phyloP scores from a whole-genome alignment of 2,329 filamentous ascomycete species.

The Pseudocercospora crystallina region DNA sequence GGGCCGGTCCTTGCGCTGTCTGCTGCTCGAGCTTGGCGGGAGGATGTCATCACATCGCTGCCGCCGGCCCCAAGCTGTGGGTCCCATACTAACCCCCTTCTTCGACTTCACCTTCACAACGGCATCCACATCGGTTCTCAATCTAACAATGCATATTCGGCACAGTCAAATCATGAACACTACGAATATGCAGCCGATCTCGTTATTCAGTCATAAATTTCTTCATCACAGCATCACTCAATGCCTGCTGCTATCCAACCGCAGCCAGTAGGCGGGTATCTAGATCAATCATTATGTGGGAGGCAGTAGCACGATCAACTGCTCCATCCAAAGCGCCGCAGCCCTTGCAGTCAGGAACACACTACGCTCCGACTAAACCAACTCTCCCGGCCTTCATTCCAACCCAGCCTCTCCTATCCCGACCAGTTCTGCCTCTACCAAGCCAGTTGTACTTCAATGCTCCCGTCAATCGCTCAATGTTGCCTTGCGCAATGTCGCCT shows the following conservation, averaged over 20 bases:
- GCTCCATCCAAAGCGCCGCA: neutral
- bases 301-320: neutral
- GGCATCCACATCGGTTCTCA: too few relatives aligned
- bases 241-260: neutral
- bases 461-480: conserved; percentile 79
- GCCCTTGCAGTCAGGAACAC: conserved; percentile 7
- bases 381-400: conserved; percentile 55
- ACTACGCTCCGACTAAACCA: conserved; percentile 30
- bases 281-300: neutral
- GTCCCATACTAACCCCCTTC: too few relatives aligned
- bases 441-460: conserved; percentile 97
- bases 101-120: too few relatives aligned
- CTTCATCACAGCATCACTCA: neutral
- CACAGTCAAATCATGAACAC: too few relatives aligned
- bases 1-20: too few relatives aligned
- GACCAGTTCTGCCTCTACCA: conserved; percentile 80
- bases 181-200: too few relatives aligned
- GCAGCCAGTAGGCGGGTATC: conserved; percentile 2
- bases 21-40: too few relatives aligned
- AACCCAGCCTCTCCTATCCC: conserved; percentile 87
- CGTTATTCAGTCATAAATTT: neutral
- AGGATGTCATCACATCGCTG: too few relatives aligned
- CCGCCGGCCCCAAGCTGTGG: too few relatives aligned
- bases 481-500: conserved; percentile 70
- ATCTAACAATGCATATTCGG: too few relatives aligned